phyloP scores from a whole-genome alignment of 495 filamentous ascomycete species.

The Aspergillus diversus region DNA sequence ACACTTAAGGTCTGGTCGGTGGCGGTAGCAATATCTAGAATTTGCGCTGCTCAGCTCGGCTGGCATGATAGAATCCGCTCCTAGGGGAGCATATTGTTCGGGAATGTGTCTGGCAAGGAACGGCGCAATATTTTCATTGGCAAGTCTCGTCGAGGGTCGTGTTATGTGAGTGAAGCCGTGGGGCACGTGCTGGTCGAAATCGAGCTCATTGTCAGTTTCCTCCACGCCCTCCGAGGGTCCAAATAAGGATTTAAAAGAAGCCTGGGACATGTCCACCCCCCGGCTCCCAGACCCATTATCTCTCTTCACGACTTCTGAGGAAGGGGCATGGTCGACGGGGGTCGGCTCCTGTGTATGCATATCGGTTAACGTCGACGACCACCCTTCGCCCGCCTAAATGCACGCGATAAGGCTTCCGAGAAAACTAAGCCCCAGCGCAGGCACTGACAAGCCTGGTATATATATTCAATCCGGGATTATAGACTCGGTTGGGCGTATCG shows the following conservation, averaged over 20 bases:
- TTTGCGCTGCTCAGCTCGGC: slow-evolving; percentile 54
- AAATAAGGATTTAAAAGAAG: slow-evolving; percentile 29
- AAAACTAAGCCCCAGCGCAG: not conserved
- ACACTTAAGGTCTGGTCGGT: slow-evolving; percentile 93
- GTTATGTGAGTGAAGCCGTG: slow-evolving; percentile 27
- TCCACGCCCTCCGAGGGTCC: slow-evolving; percentile 22
- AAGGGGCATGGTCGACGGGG: not conserved
- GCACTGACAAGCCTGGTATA: not conserved
- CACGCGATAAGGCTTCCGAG: not conserved
- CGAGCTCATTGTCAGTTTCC: slow-evolving; percentile 27
- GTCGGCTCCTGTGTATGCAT: not conserved
- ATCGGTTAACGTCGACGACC: not conserved
- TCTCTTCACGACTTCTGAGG: slow-evolving; percentile 12
- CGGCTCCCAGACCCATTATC: slow-evolving; percentile 2
- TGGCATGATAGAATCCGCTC: slow-evolving; percentile 34
- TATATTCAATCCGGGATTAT: not conserved
- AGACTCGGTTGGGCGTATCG: not conserved
- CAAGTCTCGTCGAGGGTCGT: slow-evolving; percentile 50
- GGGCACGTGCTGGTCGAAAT: slow-evolving; percentile 28
- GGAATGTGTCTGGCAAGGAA: slow-evolving; percentile 88
- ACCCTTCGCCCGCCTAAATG: not conserved
- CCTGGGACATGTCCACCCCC: slow-evolving; percentile 11
- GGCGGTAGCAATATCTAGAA: slow-evolving; percentile 94
- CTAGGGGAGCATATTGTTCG: slow-evolving; percentile 74
- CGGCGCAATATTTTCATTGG: slow-evolving; percentile 66